Conservation (phyloP, 108 stramenopile species). For the Cyclotella baltica region DNA sequence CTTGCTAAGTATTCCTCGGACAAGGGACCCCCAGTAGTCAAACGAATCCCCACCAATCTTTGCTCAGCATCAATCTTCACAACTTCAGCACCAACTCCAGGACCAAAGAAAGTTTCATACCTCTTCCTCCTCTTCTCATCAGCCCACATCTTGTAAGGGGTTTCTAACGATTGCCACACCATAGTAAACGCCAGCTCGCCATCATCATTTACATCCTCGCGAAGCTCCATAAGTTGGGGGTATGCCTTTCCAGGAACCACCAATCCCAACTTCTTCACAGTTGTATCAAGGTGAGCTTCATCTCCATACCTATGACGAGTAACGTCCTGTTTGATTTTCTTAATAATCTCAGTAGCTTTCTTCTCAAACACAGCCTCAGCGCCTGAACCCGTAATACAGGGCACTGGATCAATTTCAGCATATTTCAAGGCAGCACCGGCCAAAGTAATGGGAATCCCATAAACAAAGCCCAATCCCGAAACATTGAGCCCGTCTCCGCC, state of each 20-base stretch:
- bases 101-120: slow-evolving; percentile 96
- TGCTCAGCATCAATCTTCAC: slow-evolving; percentile 95
- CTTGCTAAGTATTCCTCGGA: slow-evolving; percentile 48
- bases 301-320: slow-evolving; percentile 98
- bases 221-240: slow-evolving; percentile 92
- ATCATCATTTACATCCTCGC: slow-evolving; percentile 73
- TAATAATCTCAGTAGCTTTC: slow-evolving; percentile 91
- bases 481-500: slow-evolving; percentile 85
- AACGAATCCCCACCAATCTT: slow-evolving; percentile 90
- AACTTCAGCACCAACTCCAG: slow-evolving; percentile 88
- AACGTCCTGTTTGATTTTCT: slow-evolving; percentile 94
- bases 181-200: slow-evolving; percentile 91
- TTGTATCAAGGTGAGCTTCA: slow-evolving; percentile 98
- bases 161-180: slow-evolving; percentile 93
- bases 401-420: slow-evolving; percentile 96
- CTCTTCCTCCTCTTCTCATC: slow-evolving; percentile 91
- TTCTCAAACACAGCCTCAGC: slow-evolving; percentile 79
- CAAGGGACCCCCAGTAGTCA: slow-evolving; percentile 77
- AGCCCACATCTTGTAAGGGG: slow-evolving; percentile 98
- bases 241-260: slow-evolving; percentile 94
- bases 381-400: slow-evolving; percentile 60
- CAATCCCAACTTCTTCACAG: slow-evolving; percentile 94
- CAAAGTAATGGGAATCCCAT: slow-evolving; percentile 95
- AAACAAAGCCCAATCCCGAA: slow-evolving; percentile 96
- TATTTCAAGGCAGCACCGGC: slow-evolving; percentile 96